Evolutionary conservation across 306 rosid species (phyloP).

Genomic region (Pterocarpus santalinus): DNA sequence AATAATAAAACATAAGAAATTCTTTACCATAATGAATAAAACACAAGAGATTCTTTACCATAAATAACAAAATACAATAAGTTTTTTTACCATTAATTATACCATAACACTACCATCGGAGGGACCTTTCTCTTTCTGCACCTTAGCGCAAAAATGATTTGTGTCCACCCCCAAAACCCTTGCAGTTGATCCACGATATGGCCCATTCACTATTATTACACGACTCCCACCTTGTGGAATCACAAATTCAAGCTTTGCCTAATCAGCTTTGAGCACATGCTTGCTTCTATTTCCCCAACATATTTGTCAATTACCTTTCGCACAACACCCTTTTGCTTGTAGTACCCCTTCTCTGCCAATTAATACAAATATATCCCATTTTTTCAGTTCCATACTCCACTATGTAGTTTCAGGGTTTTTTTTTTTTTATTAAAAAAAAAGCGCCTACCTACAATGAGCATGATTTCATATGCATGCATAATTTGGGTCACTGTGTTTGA

Average conservation of each 20-base stretch:
- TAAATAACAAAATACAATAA: too few relatives aligned
- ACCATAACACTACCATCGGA: constrained; percentile 69
- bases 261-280: constrained; percentile 92
- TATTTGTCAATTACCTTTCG: constrained; percentile 81
- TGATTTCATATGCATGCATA: too few relatives aligned
- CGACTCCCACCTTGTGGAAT: constrained; percentile 88
- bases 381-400: too few relatives aligned
- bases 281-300: constrained; percentile 89
- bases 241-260: constrained; percentile 87
- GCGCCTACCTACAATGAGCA: too few relatives aligned
- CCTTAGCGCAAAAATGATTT: constrained; percentile 75
- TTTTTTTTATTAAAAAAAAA: too few relatives aligned
- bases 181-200: constrained; percentile 81
- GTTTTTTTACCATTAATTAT: too few relatives aligned
- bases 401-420: too few relatives aligned
- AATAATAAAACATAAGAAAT: too few relatives aligned
- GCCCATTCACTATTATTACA: constrained; percentile 89
- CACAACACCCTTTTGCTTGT: constrained; percentile 88
- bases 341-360: constrained; percentile 87
- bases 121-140: constrained; percentile 90
- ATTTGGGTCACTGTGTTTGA: too few relatives aligned
- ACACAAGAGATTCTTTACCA: too few relatives aligned
- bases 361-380: too few relatives aligned
- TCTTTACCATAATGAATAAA: too few relatives aligned
- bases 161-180: constrained; percentile 77